Percentiles rank a stretch among this genome's conserved stretches.
Evolutionary conservation across 2,329 filamentous ascomycete species (phyloP).

Genomic region (Calonectria crousiana): DNA sequence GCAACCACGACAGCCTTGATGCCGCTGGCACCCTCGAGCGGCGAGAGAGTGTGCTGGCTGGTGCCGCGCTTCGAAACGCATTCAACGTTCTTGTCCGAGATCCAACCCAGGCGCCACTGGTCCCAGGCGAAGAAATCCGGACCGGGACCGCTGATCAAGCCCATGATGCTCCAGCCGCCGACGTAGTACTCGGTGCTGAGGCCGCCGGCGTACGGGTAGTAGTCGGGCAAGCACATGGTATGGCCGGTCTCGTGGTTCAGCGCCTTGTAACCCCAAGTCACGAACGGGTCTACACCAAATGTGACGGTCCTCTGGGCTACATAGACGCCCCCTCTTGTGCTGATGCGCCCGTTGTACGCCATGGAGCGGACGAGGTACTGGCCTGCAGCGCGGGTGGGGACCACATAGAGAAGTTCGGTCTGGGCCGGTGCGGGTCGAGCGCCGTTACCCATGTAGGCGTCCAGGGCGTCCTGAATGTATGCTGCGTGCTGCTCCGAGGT

Average conservation of each 20-base stretch:
- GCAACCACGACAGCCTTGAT: constrained; percentile 32
- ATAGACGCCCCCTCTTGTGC: constrained; percentile 43
- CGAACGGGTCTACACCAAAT: constrained; percentile 48
- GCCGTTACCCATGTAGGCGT: constrained; percentile 22
- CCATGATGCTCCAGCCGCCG: constrained; percentile 54
- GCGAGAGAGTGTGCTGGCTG: constrained; percentile 41
- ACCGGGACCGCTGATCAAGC: constrained; percentile 47
- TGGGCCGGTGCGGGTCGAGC: constrained; percentile 2
- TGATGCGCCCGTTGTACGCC: background rate
- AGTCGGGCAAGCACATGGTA: constrained; percentile 53
- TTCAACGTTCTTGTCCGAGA: constrained; percentile 48
- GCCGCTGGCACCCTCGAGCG: constrained; percentile 26
- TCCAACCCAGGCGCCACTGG: constrained; percentile 55
- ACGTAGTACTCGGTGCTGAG: constrained; percentile 45
- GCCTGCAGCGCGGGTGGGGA: constrained; percentile 22
- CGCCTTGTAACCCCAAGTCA: constrained; percentile 48
- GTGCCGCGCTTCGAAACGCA: constrained; percentile 43
- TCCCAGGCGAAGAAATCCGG: constrained; percentile 55
- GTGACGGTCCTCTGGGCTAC: constrained; percentile 49
- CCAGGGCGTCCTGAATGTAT: constrained; percentile 34
- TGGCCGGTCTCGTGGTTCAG: constrained; percentile 55
- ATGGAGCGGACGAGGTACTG: constrained; percentile 22
- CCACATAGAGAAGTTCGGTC: constrained; percentile 33
- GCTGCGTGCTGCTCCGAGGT: constrained; percentile 7
- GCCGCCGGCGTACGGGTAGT: constrained; percentile 48